Conservation (phyloP, 1,284 basidiomycete genomes). For the Ustilago xerochloae region DNA sequence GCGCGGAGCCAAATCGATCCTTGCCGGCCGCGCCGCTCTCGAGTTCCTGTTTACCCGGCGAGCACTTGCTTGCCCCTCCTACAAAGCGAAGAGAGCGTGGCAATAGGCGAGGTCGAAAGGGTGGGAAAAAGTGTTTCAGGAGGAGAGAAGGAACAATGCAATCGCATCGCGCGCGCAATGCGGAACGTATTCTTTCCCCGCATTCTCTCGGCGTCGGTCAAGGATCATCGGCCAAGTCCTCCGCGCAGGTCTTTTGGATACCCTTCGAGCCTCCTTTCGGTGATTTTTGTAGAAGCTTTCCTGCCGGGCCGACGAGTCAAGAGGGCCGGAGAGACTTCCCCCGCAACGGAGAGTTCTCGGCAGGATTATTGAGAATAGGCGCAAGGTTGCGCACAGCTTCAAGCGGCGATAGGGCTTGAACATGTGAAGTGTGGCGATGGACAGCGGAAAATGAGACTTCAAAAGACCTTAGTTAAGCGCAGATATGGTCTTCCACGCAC, state of each 20-base stretch:
- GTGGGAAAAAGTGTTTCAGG: slow-evolving; percentile 13
- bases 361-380: not conserved
- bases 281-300: not conserved
- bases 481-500: not conserved
- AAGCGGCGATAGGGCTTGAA: not conserved
- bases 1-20: not conserved
- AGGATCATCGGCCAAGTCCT: not conserved
- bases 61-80: not conserved
- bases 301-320: not conserved
- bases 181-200: slow-evolving; percentile 2
- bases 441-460: not conserved
- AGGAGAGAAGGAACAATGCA: not conserved
- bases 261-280: not conserved
- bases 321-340: not conserved
- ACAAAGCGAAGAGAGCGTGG: slow-evolving; percentile 3
- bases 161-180: not conserved
- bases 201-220: not conserved
- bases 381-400: too few species aligned
- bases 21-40: too few species aligned
- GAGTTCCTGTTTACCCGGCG: not conserved
- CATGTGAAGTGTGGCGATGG: not conserved
- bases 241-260: not conserved
- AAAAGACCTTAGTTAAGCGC: not conserved
- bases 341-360: not conserved
- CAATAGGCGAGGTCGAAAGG: slow-evolving; percentile 12